These are phyloP conservation scores for Thymus quinquecostatus DNA, from an alignment of 257 asterid genomes.

Conservation along the genomic window DNA sequence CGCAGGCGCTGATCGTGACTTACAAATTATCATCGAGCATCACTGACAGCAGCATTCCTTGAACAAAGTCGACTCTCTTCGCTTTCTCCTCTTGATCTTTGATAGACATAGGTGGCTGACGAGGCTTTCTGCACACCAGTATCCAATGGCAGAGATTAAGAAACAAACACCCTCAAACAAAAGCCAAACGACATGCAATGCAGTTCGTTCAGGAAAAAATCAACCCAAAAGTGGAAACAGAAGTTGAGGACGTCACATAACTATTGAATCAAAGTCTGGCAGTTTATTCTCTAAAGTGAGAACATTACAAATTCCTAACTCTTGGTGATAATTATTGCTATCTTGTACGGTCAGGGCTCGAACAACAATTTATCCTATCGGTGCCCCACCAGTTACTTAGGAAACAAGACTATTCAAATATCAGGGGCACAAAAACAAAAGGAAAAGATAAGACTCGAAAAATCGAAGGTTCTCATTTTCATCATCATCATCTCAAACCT, in stretches of 20 bases:
- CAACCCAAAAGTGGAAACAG: neutral
- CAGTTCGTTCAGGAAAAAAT: neutral
- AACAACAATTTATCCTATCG: neutral
- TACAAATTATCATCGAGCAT: slow-evolving; percentile 63
- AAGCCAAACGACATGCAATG: neutral
- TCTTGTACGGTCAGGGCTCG: too few relatives aligned
- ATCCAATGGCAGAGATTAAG: neutral
- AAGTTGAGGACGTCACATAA: neutral
- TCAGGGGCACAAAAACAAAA: neutral
- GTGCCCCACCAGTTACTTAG: neutral
- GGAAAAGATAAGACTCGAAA: neutral
- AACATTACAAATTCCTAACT: neutral
- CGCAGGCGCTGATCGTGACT: slow-evolving; percentile 9
- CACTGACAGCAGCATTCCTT: slow-evolving; percentile 72
- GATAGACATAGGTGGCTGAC: slow-evolving; percentile 68
- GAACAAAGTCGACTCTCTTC: slow-evolving; percentile 72
- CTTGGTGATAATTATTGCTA: too few relatives aligned
- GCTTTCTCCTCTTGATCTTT: slow-evolving; percentile 89
- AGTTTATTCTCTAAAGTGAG: neutral
- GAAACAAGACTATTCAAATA: neutral
- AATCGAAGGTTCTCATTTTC: neutral
- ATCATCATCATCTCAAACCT: too few relatives aligned
- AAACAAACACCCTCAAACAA: neutral
- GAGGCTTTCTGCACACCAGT: slow-evolving; percentile 59
- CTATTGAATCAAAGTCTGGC: neutral